Evolutionary conservation across 2,329 filamentous ascomycete genomes (phyloP), one percentile per base, ranked within the genome.

Genomic region (Thielaviopsis populi): DNA sequence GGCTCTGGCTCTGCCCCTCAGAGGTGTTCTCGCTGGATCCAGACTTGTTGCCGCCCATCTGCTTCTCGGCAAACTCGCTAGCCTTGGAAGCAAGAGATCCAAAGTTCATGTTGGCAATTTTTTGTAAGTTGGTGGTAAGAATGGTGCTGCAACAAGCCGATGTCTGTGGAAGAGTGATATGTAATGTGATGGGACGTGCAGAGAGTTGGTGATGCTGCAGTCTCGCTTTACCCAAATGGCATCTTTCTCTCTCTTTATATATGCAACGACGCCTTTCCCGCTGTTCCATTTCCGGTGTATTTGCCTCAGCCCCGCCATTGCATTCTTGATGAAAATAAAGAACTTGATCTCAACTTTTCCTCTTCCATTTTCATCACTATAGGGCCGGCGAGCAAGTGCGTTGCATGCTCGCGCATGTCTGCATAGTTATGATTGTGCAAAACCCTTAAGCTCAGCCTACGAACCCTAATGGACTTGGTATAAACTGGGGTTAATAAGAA

Each of bases 51-150:
- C 62, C 66, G 27, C 59, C 56, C 22, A 48, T n/a, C 10, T 66
- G 41, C 22, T 65, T 60, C 59, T 68, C 67, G 63, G 67, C 53
- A 61, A 70, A 69, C 62, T 68, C 65, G 65, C 69, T 59, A 50
- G 68, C 69, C 60, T 68, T 37, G 41, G 66, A 62, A 43, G 66
- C 65, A 54, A 71, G 54, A 65, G 68, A 68, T 67, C 68, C 62
- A 60, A 70, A 70, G 63, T 69, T 68, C 70, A 72, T 72, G 10
- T 22, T 67, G 33, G 53, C 37, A 22, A 13, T 17, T 64, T 43
- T 63, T 33, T 42, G 17, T 22, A 27, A 42, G 56, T 59, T 13
- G n/a, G 30, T 41, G n/a, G 8, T 40, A 37, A 5, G 19, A n/a
- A 41, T 59, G 17, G 22, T 41, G 30, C n/a, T 24, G 40, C 13